A percentile compares a stretch with the other conserved stretches of the same genome.
These are phyloP conservation scores for Chloropicon primus DNA, from an alignment of 139 green algal genomes.

Conservation along the genomic window DNA sequence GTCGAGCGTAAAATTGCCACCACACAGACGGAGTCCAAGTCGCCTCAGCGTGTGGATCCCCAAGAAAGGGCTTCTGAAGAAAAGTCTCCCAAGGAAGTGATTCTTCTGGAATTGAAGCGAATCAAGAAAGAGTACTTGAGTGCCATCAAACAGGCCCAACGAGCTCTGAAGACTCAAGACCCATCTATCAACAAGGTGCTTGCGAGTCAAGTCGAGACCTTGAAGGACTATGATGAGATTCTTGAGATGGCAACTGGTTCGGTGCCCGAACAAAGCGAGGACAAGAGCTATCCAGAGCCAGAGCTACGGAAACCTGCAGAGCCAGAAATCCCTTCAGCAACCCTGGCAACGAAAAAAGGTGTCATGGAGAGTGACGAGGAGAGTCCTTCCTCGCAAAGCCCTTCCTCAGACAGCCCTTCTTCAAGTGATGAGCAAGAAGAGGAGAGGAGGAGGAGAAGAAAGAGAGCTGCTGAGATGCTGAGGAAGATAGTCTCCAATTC, in stretches of 20 bases:
- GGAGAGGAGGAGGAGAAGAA: background rate
- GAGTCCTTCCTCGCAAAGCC: too few species aligned
- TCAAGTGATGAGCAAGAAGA: background rate
- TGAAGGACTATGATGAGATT: background rate
- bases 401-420: too few species aligned
- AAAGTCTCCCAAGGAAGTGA: background rate
- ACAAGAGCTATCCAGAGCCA: too few species aligned
- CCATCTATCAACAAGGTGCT: background rate
- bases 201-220: background rate
- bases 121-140: background rate
- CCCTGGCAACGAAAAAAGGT: too few species aligned
- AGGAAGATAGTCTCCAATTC: background rate
- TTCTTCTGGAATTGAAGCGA: background rate
- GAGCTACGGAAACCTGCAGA: too few species aligned
- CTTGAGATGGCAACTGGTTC: background rate
- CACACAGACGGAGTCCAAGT: background rate
- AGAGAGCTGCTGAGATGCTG: background rate
- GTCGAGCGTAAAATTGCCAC: background rate
- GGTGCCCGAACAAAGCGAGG: too few species aligned
- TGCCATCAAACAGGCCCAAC: background rate
- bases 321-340: too few species aligned
- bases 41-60: background rate
- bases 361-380: too few species aligned
- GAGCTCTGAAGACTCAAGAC: background rate
- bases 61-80: background rate